Base-by-base conservation (phyloP, 1,284 basidiomycete species). In the Melanopsichium pennsylvanicum region DNA sequence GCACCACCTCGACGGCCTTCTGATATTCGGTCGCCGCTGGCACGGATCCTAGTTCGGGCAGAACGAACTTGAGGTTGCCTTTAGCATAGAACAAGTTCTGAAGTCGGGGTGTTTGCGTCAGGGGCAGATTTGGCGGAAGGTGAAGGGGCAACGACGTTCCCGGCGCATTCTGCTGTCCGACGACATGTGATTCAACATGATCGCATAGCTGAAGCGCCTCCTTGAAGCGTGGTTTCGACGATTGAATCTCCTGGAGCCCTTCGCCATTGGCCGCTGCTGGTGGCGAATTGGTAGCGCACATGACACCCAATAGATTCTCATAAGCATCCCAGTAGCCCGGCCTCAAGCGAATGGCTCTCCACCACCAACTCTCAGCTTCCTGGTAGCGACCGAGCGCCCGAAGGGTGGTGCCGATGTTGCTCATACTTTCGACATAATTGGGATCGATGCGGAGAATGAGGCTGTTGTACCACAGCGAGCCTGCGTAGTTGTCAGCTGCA, bases 351-450 rank as follows among this genome's bases (percentile, higher is more conserved):
- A 85, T 79, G 9, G 84, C 84, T 40, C 80, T 81, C 82, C 82
- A 82, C 84, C 84, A 85, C 84, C 83, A 84, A 22, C 63, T 69
- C 57, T 84, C 82, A 1, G 84, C 84, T 35, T 84, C 82, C 6
- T 69, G 50, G 54, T 75, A 76, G 8, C 76, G 72, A 43, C 83
- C 78, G 51, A 84, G 71, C 6, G 84, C 83, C 18, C 84, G 82
- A 43, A 84, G 74, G 6, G 85, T 84, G 8, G 84, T 85, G 5
- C 85, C 86, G 33, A 86, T 83, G 63, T 86, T 86, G 49, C 82
- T 61, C 68, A 80, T 79, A 39, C 69, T 70, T 63, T 79, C 70
- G 42, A 85, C 84, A 57, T 83, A 84, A 44, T 82, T 77, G 1
- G 82, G 80, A 44, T 85, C 81, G 41, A 78, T 72, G 32, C 55